phyloP scores from a whole-genome alignment of 208 protist genomes.

The Leishmania arabica region DNA sequence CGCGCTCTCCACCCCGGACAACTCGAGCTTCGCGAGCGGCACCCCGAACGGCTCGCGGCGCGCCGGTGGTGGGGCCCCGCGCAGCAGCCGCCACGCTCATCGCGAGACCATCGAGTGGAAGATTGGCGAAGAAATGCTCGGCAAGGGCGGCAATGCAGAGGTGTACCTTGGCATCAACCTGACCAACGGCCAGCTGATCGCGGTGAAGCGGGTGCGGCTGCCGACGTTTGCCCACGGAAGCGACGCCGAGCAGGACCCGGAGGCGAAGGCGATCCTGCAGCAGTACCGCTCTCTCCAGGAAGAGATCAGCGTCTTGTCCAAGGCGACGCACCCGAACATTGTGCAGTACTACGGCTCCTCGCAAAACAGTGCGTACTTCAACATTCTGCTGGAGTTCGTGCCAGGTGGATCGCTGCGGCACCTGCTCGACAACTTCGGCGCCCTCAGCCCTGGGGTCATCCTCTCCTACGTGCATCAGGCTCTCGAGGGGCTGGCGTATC shows the following conservation, averaged over 20 bases:
- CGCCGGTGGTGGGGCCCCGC: slow-evolving; percentile 5
- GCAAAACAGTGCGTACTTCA: slow-evolving; percentile 85
- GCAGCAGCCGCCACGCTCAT: slow-evolving; percentile 35
- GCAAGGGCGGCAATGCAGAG: slow-evolving; percentile 89
- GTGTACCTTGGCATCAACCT: slow-evolving; percentile 92
- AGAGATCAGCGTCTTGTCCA: slow-evolving; percentile 91
- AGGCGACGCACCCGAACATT: slow-evolving; percentile 90
- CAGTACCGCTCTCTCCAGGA: slow-evolving; percentile 88
- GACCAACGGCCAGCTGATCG: slow-evolving; percentile 90
- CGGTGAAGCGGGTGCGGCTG: slow-evolving; percentile 88
- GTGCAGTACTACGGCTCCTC: slow-evolving; percentile 91
- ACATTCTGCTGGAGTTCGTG: slow-evolving; percentile 93
- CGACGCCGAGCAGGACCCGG: slow-evolving; percentile 34
- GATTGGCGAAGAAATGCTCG: slow-evolving; percentile 90
- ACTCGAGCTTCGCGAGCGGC: slow-evolving; percentile 39
- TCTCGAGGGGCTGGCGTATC: slow-evolving; percentile 83
- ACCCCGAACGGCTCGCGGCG: slow-evolving; percentile 28
- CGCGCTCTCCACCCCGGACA: slow-evolving; percentile 46
- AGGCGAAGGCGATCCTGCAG: slow-evolving; percentile 68
- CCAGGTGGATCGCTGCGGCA: slow-evolving; percentile 88
- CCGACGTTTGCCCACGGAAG: slow-evolving; percentile 35
- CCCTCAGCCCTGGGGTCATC: slow-evolving; percentile 81
- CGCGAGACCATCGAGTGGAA: slow-evolving; percentile 91
- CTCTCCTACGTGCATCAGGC: slow-evolving; percentile 83
- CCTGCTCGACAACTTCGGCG: slow-evolving; percentile 90